Evolutionary conservation across 2,329 filamentous ascomycete genomes (phyloP).

Genomic region (Cladophialophora exuberans): DNA sequence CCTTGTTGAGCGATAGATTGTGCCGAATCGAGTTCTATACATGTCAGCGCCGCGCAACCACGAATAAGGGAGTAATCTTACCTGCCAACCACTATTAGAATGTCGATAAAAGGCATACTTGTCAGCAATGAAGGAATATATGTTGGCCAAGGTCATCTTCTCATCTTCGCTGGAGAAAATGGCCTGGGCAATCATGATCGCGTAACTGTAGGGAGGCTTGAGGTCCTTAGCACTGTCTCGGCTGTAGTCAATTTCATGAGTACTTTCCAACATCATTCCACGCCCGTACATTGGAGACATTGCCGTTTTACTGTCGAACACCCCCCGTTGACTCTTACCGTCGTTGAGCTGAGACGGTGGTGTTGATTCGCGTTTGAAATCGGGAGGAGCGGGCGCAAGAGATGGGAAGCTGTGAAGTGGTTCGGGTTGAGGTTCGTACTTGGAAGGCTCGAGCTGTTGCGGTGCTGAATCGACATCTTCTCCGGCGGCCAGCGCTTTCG

Average conservation of each 20-base stretch:
- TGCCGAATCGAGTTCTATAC: constrained; percentile 89
- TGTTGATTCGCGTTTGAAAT: constrained; percentile 45
- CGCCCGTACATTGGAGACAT: constrained; percentile 54
- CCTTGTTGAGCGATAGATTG: constrained; percentile 92
- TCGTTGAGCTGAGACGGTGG: constrained; percentile 30
- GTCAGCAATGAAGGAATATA: constrained; percentile 89
- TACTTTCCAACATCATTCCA: constrained; percentile 58
- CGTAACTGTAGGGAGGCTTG: constrained; percentile 95
- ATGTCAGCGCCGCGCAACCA: constrained; percentile 5
- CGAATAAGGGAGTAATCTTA: constrained; percentile 46
- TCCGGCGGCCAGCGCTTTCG: constrained; percentile 51
- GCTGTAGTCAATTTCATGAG: constrained; percentile 62
- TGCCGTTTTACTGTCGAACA: constrained; percentile 43
- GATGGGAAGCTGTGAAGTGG: constrained; percentile 26
- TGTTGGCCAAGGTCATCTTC: constrained; percentile 87
- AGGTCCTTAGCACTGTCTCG: constrained; percentile 84
- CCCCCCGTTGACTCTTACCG: constrained; percentile 34
- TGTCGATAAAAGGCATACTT: constrained; percentile 93
- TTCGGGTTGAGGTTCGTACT: constrained; percentile 13
- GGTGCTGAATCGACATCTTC: constrained; percentile 46
- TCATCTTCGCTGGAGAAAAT: constrained; percentile 85
- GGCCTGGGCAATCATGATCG: constrained; percentile 94
- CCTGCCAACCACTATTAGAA: constrained; percentile 88
- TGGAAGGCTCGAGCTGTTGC: constrained; percentile 40
- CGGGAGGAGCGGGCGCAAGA: constrained; percentile 48